Conservation (phyloP, 805 yeast species). For the Hyphopichia homilentoma region DNA sequence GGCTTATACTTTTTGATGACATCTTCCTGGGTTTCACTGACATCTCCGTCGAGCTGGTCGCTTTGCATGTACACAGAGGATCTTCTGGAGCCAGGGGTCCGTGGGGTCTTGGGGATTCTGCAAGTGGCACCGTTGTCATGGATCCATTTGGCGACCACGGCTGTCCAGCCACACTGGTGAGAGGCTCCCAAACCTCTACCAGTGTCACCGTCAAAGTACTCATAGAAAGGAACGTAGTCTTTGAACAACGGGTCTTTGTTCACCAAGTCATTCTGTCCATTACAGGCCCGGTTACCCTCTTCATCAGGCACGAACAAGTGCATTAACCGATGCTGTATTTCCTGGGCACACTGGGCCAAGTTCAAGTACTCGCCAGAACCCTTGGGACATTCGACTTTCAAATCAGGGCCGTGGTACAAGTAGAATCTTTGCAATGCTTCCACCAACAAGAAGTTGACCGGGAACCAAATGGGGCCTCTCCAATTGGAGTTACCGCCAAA, state of each 20-base stretch:
- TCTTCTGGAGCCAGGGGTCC: slow-evolving; percentile 25
- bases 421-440: slow-evolving; percentile 86
- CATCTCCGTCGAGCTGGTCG: too few species aligned
- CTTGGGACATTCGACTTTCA: slow-evolving; percentile 84
- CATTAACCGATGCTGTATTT: slow-evolving; percentile 80
- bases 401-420: slow-evolving; percentile 80
- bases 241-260: slow-evolving; percentile 66
- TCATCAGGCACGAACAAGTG: slow-evolving; percentile 69
- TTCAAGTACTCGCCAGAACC: slow-evolving; percentile 75
- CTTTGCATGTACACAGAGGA: slow-evolving; percentile 21
- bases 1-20: slow-evolving; percentile 42
- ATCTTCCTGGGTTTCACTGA: slow-evolving; percentile 14
- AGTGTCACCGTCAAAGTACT: slow-evolving; percentile 90
- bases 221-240: slow-evolving; percentile 76
- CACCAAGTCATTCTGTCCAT: slow-evolving; percentile 56
- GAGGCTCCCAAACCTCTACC: slow-evolving; percentile 93
- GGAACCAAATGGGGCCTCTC: slow-evolving; percentile 98
- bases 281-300: slow-evolving; percentile 68
- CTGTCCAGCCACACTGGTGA: slow-evolving; percentile 97
- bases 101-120: slow-evolving; percentile 45
- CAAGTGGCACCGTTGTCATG: slow-evolving; percentile 81
- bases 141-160: slow-evolving; percentile 85
- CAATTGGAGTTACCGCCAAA: slow-evolving; percentile 97
- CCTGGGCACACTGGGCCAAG: slow-evolving; percentile 88
- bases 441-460: slow-evolving; percentile 79